Conservation (phyloP, 805 yeast species). For the Candida silvicultrix region DNA sequence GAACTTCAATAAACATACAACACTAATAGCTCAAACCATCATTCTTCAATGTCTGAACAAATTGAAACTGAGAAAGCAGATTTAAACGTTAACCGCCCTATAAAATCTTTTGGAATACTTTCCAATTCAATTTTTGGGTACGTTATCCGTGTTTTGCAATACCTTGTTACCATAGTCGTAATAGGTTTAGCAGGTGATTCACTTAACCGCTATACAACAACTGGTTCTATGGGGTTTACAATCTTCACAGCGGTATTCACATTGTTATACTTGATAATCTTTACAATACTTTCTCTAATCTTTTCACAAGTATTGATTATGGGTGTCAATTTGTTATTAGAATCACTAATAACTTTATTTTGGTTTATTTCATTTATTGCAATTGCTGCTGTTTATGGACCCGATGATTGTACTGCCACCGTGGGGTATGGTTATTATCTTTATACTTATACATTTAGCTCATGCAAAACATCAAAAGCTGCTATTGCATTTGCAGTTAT, state of each 20-base stretch:
- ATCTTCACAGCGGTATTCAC: slow-evolving; percentile 3
- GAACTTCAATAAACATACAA: too few species aligned
- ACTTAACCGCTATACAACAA: slow-evolving; percentile 3
- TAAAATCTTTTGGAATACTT: neutral
- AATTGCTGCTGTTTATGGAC: slow-evolving; percentile 12
- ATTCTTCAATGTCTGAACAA: neutral
- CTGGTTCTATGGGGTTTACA: slow-evolving; percentile 8
- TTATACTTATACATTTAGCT: neutral
- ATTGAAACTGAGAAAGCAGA: neutral
- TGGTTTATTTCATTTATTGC: slow-evolving; percentile 16
- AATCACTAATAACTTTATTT: slow-evolving; percentile 7
- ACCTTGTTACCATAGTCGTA: slow-evolving; percentile 9
- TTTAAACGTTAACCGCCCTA: neutral
- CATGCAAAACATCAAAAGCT: slow-evolving; percentile 14
- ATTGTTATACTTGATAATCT: slow-evolving; percentile 1
- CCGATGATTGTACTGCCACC: slow-evolving; percentile 2
- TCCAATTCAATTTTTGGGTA: slow-evolving; percentile 3
- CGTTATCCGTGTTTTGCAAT: slow-evolving; percentile 9
- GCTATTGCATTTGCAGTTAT: slow-evolving; percentile 16
- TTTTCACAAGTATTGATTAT: slow-evolving; percentile 2
- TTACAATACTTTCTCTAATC: neutral
- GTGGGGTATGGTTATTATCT: neutral
- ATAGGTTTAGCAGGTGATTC: slow-evolving; percentile 9
- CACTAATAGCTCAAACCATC: too few species aligned
- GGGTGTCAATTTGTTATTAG: slow-evolving; percentile 10